Base-by-base conservation (phyloP, 441 rosid species). In the Euphorbia corollata region DNA sequence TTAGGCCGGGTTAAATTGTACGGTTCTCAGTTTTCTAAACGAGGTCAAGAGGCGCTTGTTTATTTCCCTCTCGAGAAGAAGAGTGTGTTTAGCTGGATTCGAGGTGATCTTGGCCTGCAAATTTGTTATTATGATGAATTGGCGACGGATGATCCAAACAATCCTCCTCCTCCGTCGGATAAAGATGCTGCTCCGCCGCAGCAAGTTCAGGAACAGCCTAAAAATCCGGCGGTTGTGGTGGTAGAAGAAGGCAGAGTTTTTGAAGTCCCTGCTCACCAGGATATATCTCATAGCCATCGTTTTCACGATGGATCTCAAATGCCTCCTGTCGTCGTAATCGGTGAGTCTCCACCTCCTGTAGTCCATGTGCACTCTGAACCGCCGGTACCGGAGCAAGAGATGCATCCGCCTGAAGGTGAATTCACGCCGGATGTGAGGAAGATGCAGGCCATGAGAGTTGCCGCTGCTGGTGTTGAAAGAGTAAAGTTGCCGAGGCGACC, bases 71-170 rank as follows among this genome's bases (percentile, higher is more conserved):
- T 92, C 67, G 98, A 92, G 84, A 92, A 83, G 80, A 92, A 88
- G 79, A 92, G 92, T 63, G 93, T 92, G 0, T 92, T 92, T 56
- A 87, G 95, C 76, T 92, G 96, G 91, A 78, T 92, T 61, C 78
- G 87, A 47, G 98, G 98, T 10, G 96, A 88, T 82, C 82, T 92
- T 63, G 97, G 96, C n/a, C 74, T 92, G 5, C 81, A 75, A 70
- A 83, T 90, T 75, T 92, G 79, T 76, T 85, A 90, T 48, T 88
- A 80, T 71, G 98, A 92, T 68, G 96, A 89, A 71, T 4, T 82
- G 1, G 65, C 65, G 0, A 82, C 71, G 41, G 89, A 86, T 0
- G 81, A 76, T 1, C 67, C 55, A 32, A 80, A 48, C 12, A 77
- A 72, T 12, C 54, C 67, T 0, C 68, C 69, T 7, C 65, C 70